A percentile compares a stretch with the other conserved stretches of the same genome.
phyloP scores from a whole-genome alignment of 2,329 filamentous ascomycete genomes.

The Epichloe gansuensis region DNA sequence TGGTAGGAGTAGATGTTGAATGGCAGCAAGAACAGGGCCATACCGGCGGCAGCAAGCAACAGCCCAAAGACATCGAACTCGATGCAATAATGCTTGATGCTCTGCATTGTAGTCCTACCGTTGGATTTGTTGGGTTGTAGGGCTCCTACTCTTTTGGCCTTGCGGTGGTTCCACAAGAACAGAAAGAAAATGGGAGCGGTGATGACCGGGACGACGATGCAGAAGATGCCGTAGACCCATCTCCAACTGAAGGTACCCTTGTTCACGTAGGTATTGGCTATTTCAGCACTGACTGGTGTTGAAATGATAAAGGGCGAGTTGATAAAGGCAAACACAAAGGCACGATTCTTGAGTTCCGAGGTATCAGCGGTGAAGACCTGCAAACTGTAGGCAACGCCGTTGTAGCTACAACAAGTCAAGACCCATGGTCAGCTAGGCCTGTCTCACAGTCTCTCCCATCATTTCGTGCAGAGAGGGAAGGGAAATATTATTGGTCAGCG shows the following conservation, averaged over 20 bases:
- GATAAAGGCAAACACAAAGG: constrained; percentile 25
- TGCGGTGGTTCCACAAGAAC: constrained; percentile 39
- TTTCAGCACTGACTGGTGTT: constrained; percentile 20
- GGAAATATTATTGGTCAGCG: no score
- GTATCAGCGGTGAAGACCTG: constrained; percentile 55
- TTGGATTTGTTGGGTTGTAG: not conserved
- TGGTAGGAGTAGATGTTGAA: constrained; percentile 41
- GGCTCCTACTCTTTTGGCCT: constrained; percentile 35
- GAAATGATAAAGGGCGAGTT: constrained; percentile 34
- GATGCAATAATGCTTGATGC: constrained; percentile 33
- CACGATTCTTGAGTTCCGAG: constrained; percentile 26
- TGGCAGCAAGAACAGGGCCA: constrained; percentile 50
- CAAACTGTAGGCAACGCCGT: constrained; percentile 48
- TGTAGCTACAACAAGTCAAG: constrained; percentile 22
- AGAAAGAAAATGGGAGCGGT: constrained; percentile 40
- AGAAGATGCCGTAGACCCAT: constrained; percentile 43
- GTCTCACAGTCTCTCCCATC: no score
- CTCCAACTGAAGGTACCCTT: constrained; percentile 15
- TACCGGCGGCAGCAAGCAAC: constrained; percentile 26
- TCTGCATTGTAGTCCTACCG: constrained; percentile 21
- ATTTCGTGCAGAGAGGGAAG: no score
- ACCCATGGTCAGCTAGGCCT: no score
- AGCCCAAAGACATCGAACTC: constrained; percentile 38
- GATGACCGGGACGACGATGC: constrained; percentile 43
- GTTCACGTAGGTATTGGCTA: constrained; percentile 13